Evolutionary conservation across 1,139 yeast species (phyloP).

Genomic region (Magnusiomyces ingens): DNA sequence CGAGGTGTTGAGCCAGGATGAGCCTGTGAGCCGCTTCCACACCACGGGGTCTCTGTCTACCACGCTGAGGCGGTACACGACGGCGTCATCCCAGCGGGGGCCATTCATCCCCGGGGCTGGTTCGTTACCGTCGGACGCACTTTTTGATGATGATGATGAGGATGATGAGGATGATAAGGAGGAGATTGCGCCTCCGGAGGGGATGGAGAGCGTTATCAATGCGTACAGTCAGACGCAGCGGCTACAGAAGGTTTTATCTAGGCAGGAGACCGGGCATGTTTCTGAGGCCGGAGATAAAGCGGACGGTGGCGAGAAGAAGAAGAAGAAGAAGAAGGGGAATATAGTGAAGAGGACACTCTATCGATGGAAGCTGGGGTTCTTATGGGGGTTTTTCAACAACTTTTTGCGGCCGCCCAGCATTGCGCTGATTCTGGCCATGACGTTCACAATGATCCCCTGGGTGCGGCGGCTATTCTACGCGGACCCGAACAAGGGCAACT

Average conservation of each 20-base stretch:
- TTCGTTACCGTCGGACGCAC: not conserved
- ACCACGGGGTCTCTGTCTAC: not conserved
- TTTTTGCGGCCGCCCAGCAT: constrained; percentile 67
- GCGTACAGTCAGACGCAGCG: constrained; percentile 6
- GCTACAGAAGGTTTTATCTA: not conserved
- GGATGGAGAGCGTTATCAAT: constrained; percentile 3
- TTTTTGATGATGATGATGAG: constrained; percentile 1
- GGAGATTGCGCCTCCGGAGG: not conserved
- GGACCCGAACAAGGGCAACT: constrained; percentile 35
- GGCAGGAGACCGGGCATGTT: not conserved
- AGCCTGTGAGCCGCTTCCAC: not conserved
- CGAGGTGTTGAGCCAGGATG: not conserved
- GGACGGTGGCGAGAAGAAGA: not conserved
- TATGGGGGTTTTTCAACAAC: constrained; percentile 44
- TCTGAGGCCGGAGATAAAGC: not conserved
- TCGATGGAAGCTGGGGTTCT: constrained; percentile 21
- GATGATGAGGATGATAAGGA: not conserved
- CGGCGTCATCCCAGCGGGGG: not conserved
- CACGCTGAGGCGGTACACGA: not conserved
- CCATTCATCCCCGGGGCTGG: constrained; percentile 4
- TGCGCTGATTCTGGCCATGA: constrained; percentile 53
- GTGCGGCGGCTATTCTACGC: constrained; percentile 60
- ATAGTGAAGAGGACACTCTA: constrained; percentile 2
- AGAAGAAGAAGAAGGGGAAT: not conserved
- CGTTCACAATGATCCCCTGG: constrained; percentile 79